These are phyloP conservation scores for Torrubiella hemipterigena DNA, from an alignment of 2,329 filamentous ascomycete species.

Conservation along the genomic window DNA sequence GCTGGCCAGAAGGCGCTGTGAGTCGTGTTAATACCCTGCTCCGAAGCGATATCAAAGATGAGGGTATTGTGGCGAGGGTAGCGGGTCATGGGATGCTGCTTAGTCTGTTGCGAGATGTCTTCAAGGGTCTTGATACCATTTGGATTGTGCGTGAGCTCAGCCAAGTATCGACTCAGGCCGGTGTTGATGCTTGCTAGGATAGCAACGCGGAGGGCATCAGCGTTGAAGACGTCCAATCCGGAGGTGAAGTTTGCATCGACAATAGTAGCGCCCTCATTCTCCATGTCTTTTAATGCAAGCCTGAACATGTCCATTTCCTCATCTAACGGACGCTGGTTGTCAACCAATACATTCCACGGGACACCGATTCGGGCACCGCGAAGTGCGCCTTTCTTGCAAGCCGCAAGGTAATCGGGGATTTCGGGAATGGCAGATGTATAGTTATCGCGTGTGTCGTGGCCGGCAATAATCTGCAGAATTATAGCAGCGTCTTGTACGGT, in stretches of 20 bases:
- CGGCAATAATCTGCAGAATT: constrained; percentile 50
- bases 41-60: too few species aligned
- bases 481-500: constrained; percentile 55
- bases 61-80: too few species aligned
- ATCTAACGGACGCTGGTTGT: constrained; percentile 1
- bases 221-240: constrained; percentile 34
- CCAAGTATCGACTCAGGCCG: too few species aligned
- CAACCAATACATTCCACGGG: constrained; percentile 43
- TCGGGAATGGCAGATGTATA: constrained; percentile 49
- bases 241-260: constrained; percentile 42
- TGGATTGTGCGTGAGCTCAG: too few species aligned
- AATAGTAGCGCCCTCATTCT: constrained; percentile 43
- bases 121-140: too few species aligned
- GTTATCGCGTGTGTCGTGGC: constrained; percentile 47
- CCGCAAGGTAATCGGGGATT: constrained; percentile 48
- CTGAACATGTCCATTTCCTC: too few species aligned
- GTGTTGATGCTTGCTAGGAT: constrained; percentile 40
- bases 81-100: too few species aligned
- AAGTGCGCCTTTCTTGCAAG: constrained; percentile 41
- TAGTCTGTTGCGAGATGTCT: too few species aligned
- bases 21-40: too few species aligned
- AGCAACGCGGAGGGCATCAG: constrained; percentile 37
- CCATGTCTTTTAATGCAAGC: constrained; percentile 38
- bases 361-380: constrained; percentile 51
- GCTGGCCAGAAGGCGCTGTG: too few species aligned